Base-by-base conservation (phyloP, 208 protist genomes). In the Acanthamoeba castellanii region DNA sequence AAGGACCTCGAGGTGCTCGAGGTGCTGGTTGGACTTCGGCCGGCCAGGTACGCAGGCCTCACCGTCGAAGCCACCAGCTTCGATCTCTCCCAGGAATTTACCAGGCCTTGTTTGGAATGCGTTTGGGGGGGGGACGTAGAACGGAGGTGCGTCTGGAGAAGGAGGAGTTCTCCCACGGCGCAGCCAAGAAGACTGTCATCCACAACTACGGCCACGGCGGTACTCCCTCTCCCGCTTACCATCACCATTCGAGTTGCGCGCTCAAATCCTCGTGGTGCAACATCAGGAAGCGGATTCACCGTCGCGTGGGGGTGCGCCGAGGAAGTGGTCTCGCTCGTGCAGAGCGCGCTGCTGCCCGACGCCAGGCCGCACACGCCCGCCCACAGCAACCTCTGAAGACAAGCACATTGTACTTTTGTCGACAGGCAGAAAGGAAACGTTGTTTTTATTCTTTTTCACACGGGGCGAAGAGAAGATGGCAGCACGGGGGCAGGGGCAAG, bases 151-250 rank as follows among this genome's bases (percentile, higher is more conserved):
- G 45, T 9, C 25, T 55, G 45, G 76, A 85, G 45, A 32, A 47
- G 45, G 76, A 85, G 42, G 76, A 37, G 1, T 72, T 16, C 22
- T 14, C 18, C 66, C 6, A 72, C 66, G 66, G 66, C 30, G 4
- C n/a, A 14, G 30, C 66, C 22, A 32, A 55, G 45, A 85, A 85
- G 76, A 30, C 30, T 0, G 30, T 85, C 42, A 85, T 85, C 25
- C 76, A 85, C 30, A 85, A 85, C 76, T 85, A 85, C 37, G 76
- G 76, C 32, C 76, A 85, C 7, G 76, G 76, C 76, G 76, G 76
- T 57, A 18, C 50, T 18, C 16, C 0, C 50, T 57, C 50, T 11
- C 0, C 0, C 50, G 14, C 50, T 18, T 0, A 11, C 50, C 50
- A 57, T 42, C 37, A 3, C 3, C 37, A 42, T 42, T 42, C 37